A percentile compares a stretch with the other conserved stretches of the same genome.
phyloP scores from a whole-genome alignment of 108 stramenopile species.

The Hondaea fermentalgiana region DNA sequence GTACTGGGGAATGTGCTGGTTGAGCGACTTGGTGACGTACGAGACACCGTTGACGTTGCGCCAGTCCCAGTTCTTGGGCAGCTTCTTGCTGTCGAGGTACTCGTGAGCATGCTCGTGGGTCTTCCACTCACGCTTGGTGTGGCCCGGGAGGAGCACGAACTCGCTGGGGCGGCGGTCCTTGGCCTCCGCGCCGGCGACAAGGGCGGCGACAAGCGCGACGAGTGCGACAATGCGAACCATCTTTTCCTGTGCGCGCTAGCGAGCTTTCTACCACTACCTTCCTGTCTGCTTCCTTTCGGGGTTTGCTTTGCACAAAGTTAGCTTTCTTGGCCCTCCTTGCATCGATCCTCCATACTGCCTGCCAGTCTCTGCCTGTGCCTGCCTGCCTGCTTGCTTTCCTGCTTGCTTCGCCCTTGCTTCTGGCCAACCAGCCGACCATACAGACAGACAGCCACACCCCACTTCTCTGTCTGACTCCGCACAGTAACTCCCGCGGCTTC shows the following conservation, averaged over 20 bases:
- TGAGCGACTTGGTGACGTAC: slow-evolving; percentile 66
- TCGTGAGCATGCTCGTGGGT: slow-evolving; percentile 5
- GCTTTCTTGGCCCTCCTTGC: too few relatives aligned
- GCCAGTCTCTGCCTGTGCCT: too few relatives aligned
- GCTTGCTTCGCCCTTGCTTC: too few relatives aligned
- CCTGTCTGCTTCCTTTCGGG: too few relatives aligned
- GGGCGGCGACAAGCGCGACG: background rate
- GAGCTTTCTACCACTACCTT: too few relatives aligned
- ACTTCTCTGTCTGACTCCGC: too few relatives aligned
- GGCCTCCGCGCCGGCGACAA: background rate
- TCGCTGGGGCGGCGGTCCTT: background rate
- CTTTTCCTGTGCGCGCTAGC: background rate
- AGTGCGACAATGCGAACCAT: background rate
- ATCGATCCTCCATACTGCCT: too few relatives aligned
- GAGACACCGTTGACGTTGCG: slow-evolving; percentile 51
- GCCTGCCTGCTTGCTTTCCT: too few relatives aligned
- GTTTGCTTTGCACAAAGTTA: too few relatives aligned
- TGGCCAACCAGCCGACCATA: too few relatives aligned
- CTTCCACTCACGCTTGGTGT: slow-evolving; percentile 15
- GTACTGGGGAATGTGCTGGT: slow-evolving; percentile 78
- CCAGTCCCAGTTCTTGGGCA: slow-evolving; percentile 72
- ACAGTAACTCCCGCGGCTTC: too few relatives aligned
- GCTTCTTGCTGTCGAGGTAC: slow-evolving; percentile 27
- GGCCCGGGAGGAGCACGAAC: background rate
- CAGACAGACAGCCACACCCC: too few relatives aligned